Evolutionary conservation across 805 yeast genomes (phyloP).

Genomic region (Yueomyces sinensis): DNA sequence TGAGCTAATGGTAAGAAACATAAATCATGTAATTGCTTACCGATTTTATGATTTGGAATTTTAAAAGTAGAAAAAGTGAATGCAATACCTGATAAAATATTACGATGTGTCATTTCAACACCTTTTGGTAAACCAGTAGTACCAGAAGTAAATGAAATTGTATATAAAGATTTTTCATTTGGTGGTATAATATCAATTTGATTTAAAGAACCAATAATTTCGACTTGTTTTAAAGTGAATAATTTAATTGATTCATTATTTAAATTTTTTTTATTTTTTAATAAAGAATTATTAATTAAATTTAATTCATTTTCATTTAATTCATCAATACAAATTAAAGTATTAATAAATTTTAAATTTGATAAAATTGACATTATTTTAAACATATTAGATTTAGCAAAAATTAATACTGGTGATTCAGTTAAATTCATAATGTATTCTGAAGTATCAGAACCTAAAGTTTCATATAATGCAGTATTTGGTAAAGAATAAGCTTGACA

Average conservation of each 20-base stretch:
- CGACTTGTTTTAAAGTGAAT: conserved; percentile 29
- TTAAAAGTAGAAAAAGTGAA: conserved; percentile 27
- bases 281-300: conserved; percentile 19
- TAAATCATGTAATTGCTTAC: conserved; percentile 20
- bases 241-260: conserved; percentile 27
- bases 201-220: conserved; percentile 29
- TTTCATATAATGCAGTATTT: conserved; percentile 44
- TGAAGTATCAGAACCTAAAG: conserved; percentile 47
- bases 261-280: conserved; percentile 15
- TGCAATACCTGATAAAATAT: conserved; percentile 37
- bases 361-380: conserved; percentile 34
- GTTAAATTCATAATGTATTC: conserved; percentile 49
- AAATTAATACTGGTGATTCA: conserved; percentile 46
- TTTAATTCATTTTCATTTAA: conserved; percentile 25
- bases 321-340: conserved; percentile 44
- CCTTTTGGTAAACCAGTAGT: conserved; percentile 71
- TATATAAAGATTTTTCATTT: conserved; percentile 37
- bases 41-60: conserved; percentile 13
- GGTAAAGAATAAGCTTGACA: conserved; percentile 43
- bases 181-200: conserved; percentile 35
- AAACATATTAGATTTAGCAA: conserved; percentile 38
- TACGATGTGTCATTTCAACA: conserved; percentile 41
- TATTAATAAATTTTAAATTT: conserved; percentile 29
- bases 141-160: conserved; percentile 64
- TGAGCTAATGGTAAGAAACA: conserved; percentile 48